phyloP scores from a whole-genome alignment of 2,329 filamentous ascomycete genomes.

The Fusarium paranaense region DNA sequence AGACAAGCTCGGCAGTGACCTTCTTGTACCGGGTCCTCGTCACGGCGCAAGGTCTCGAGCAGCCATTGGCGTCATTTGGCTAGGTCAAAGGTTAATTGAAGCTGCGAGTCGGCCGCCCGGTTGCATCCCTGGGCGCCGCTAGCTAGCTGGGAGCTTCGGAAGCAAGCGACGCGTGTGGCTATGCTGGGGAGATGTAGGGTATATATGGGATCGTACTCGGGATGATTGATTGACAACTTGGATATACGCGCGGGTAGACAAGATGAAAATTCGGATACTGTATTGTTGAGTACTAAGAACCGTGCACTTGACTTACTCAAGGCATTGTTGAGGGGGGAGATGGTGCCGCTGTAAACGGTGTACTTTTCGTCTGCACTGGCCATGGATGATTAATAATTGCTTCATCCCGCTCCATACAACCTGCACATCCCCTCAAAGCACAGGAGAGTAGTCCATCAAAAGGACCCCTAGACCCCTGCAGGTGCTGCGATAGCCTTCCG shows the following conservation, averaged over 20 bases:
- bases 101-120: slow-evolving; percentile 17
- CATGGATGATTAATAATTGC: slow-evolving; percentile 12
- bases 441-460: background rate
- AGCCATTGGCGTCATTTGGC: slow-evolving; percentile 2
- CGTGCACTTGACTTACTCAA: background rate
- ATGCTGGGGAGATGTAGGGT: slow-evolving; percentile 10
- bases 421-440: background rate
- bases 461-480: slow-evolving; percentile 18
- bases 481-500: slow-evolving; percentile 5
- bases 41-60: background rate
- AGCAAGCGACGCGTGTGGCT: slow-evolving; percentile 29
- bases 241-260: background rate
- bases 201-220: background rate
- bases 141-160: slow-evolving; percentile 2
- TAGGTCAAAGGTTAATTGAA: background rate
- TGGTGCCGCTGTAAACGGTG: background rate
- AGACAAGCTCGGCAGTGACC: background rate
- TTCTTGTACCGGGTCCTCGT: background rate
- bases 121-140: slow-evolving; percentile 5
- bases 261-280: slow-evolving; percentile 6
- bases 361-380: background rate
- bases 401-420: background rate
- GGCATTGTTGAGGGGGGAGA: background rate
- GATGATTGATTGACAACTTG: slow-evolving; percentile 3
- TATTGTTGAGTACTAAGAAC: background rate